Percentiles rank a stretch among this genome's conserved stretches.
Conservation (phyloP, 805 yeast species). For the Saturnispora sekii region DNA sequence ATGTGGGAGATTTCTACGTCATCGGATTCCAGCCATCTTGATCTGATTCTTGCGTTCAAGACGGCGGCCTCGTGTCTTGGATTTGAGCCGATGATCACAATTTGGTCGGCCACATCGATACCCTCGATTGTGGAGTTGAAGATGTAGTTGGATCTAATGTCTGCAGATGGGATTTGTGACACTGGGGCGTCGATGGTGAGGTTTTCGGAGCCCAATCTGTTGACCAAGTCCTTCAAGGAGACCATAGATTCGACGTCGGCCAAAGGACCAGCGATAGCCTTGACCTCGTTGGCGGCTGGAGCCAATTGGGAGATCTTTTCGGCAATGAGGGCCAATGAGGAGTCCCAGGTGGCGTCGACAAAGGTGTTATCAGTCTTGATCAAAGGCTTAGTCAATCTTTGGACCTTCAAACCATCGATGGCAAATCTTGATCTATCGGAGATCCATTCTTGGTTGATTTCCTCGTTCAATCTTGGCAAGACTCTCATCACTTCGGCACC, state of each 20-base stretch:
- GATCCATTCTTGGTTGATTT: conserved; percentile 85
- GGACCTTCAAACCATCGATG: conserved; percentile 77
- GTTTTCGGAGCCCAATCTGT: conserved; percentile 73
- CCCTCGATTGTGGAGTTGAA: conserved; percentile 76
- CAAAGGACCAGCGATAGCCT: conserved; percentile 75
- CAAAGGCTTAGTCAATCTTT: conserved; percentile 74
- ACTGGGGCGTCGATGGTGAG: conserved; percentile 59
- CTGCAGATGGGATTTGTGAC: conserved; percentile 56
- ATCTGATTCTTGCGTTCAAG: conserved; percentile 73
- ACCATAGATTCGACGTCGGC: conserved; percentile 78
- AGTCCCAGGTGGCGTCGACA: conserved; percentile 78
- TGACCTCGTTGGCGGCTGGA: conserved; percentile 62
- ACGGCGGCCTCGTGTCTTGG: conserved; percentile 90
- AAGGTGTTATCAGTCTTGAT: conserved; percentile 61
- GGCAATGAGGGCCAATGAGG: conserved; percentile 63
- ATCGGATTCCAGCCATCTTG: conserved; percentile 58
- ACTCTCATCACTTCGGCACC: conserved; percentile 85
- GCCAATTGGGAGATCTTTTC: conserved; percentile 44
- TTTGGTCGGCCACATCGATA: conserved; percentile 73
- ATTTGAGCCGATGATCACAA: conserved; percentile 74
- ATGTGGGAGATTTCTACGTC: conserved; percentile 59
- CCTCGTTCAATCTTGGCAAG: conserved; percentile 77
- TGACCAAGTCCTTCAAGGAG: conserved; percentile 69
- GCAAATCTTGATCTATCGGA: conserved; percentile 82
- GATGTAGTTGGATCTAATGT: conserved; percentile 66